Percentiles rank a stretch among this genome's conserved stretches.
phyloP scores from a whole-genome alignment of 805 yeast genomes.

The Blastobotrys attinorum region DNA sequence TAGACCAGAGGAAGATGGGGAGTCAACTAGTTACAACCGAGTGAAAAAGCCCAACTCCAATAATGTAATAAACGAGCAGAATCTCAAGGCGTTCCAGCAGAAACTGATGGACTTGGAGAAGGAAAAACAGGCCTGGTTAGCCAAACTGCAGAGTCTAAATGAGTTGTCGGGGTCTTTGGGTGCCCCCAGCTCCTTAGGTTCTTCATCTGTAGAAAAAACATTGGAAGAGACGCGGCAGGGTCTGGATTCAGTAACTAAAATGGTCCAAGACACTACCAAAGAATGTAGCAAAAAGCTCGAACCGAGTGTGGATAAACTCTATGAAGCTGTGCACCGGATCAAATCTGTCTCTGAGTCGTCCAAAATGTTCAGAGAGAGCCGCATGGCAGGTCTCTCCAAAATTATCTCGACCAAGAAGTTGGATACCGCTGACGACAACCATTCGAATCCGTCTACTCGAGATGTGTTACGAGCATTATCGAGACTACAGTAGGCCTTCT shows the following conservation, averaged over 20 bases:
- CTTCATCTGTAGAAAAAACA: too few relatives aligned
- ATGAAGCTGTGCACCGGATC: slow-evolving; percentile 19
- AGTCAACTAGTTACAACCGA: slow-evolving; percentile 20
- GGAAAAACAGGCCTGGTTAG: slow-evolving; percentile 44
- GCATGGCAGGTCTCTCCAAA: slow-evolving; percentile 11
- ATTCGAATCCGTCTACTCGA: slow-evolving; percentile 7
- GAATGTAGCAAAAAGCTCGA: too few relatives aligned
- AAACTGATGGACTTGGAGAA: slow-evolving; percentile 37
- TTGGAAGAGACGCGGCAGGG: too few relatives aligned
- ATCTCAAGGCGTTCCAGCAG: slow-evolving; percentile 38
- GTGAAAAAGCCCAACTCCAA: slow-evolving; percentile 45
- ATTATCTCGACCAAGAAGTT: background rate
- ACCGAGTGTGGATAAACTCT: slow-evolving; percentile 11
- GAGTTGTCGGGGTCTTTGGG: background rate
- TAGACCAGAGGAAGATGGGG: slow-evolving; percentile 26
- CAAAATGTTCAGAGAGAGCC: slow-evolving; percentile 15
- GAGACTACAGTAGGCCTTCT: slow-evolving; percentile 5
- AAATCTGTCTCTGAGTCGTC: slow-evolving; percentile 16
- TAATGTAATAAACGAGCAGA: slow-evolving; percentile 44
- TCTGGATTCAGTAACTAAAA: too few relatives aligned
- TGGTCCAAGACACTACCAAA: too few relatives aligned
- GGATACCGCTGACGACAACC: slow-evolving; percentile 1
- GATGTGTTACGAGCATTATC: slow-evolving; percentile 15
- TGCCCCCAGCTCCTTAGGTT: too few relatives aligned
- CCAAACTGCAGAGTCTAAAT: background rate